These are phyloP conservation scores for Cinchona pubescens DNA, from an alignment of 257 asterid genomes.

Conservation along the genomic window DNA sequence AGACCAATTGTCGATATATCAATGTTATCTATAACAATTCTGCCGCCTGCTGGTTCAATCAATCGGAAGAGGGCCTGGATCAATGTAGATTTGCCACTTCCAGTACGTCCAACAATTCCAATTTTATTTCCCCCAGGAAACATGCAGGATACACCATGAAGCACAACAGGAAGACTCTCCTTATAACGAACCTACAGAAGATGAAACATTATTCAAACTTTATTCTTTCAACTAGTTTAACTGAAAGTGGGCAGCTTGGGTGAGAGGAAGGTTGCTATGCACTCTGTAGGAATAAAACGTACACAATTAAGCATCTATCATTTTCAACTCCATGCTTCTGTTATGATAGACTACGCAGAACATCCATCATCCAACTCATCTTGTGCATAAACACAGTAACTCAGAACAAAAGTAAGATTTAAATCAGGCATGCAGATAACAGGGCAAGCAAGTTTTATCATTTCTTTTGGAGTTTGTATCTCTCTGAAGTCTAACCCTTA, in stretches of 20 bases:
- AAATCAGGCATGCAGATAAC: not conserved
- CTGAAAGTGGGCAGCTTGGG: not conserved
- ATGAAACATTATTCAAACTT: not conserved
- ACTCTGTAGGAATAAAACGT: not conserved
- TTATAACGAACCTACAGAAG: constrained; percentile 66
- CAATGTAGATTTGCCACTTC: constrained; percentile 97
- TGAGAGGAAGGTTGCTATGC: not conserved
- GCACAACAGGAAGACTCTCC: constrained; percentile 95
- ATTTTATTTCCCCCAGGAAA: constrained; percentile 94
- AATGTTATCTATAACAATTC: constrained; percentile 75
- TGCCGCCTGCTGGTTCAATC: constrained; percentile 90
- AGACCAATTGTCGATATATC: constrained; percentile 84
- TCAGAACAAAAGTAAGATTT: not conserved
- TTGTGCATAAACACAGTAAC: not conserved
- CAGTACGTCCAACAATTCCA: constrained; percentile 99
- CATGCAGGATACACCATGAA: constrained; percentile 80
- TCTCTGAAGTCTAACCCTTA: not conserved
- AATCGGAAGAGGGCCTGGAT: constrained; percentile 93
- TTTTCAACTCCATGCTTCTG: not conserved
- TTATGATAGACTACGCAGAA: not conserved
- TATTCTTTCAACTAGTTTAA: not conserved
- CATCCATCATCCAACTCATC: not conserved
- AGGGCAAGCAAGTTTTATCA: not conserved
- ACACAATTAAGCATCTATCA: not conserved
- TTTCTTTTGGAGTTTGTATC: not conserved